phyloP scores from a whole-genome alignment of 2,329 filamentous ascomycete genomes.

The Aspergillus ochraceoroseus region DNA sequence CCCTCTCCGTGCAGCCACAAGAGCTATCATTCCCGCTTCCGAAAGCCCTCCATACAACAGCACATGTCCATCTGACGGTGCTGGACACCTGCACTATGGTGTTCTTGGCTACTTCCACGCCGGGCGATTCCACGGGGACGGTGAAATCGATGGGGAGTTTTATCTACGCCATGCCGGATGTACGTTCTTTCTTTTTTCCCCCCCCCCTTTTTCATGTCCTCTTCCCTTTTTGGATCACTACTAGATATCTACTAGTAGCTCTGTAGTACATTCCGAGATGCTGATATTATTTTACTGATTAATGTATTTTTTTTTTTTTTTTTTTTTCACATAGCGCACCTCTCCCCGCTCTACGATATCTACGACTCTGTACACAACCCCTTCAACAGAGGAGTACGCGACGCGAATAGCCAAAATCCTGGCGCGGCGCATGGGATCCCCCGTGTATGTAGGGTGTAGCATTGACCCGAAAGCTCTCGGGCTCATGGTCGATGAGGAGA shows the following conservation, averaged over 20 bases:
- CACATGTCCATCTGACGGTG: slow-evolving; percentile 56
- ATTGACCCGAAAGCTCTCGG: slow-evolving; percentile 72
- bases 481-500: slow-evolving; percentile 84
- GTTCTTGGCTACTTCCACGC: slow-evolving; percentile 53
- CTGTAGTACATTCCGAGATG: too few relatives aligned
- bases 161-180: slow-evolving; percentile 89
- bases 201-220: not conserved
- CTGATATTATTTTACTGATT: too few relatives aligned
- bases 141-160: slow-evolving; percentile 71
- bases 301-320: too few relatives aligned
- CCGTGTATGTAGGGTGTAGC: slow-evolving; percentile 88
- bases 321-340: slow-evolving; percentile 35
- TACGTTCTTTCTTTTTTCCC: slow-evolving; percentile 42
- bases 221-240: too few relatives aligned
- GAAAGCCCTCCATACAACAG: slow-evolving; percentile 52
- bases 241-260: too few relatives aligned
- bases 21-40: slow-evolving; percentile 57
- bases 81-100: slow-evolving; percentile 51
- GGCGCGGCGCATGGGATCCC: slow-evolving; percentile 64
- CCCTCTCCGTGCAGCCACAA: slow-evolving; percentile 41
- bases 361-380: slow-evolving; percentile 69
- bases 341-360: slow-evolving; percentile 56
- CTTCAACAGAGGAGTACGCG: slow-evolving; percentile 78
- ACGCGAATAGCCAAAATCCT: slow-evolving; percentile 78
- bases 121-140: slow-evolving; percentile 39